Evolutionary conservation across 2,329 filamentous ascomycete species (phyloP).

Genomic region (Colletotrichum ledebouriae): DNA sequence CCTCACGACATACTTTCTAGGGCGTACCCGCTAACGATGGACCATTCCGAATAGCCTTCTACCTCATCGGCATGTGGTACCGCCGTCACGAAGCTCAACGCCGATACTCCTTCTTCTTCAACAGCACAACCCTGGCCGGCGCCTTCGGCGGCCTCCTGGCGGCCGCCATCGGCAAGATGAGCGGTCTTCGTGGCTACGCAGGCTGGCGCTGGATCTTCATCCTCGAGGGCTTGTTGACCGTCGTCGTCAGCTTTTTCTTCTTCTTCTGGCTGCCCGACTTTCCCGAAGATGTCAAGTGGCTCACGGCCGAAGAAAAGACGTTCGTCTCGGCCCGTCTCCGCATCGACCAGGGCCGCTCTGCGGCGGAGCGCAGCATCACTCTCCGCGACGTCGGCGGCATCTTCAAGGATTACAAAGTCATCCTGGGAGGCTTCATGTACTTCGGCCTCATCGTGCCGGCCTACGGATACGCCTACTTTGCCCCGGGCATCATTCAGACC

Average conservation of each 20-base stretch:
- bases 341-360: slow-evolving; percentile 77
- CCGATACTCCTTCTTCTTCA: slow-evolving; percentile 95
- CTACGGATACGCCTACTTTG: slow-evolving; percentile 84
- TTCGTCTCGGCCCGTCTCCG: slow-evolving; percentile 77
- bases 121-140: slow-evolving; percentile 71
- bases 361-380: slow-evolving; percentile 72
- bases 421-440: slow-evolving; percentile 84
- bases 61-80: slow-evolving; percentile 91
- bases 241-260: slow-evolving; percentile 71
- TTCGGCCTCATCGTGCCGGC: slow-evolving; percentile 83
- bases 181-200: slow-evolving; percentile 73
- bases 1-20: background rate
- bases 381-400: slow-evolving; percentile 70
- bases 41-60: slow-evolving; percentile 59
- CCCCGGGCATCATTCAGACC: slow-evolving; percentile 77
- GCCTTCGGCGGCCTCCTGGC: slow-evolving; percentile 47
- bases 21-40: background rate
- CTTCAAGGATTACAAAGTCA: slow-evolving; percentile 81
- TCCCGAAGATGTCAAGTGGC: slow-evolving; percentile 80
- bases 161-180: slow-evolving; percentile 76
- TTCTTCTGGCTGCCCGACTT: slow-evolving; percentile 81
- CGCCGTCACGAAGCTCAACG: slow-evolving; percentile 88
- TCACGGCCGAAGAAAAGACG: slow-evolving; percentile 75
- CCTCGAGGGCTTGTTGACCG: slow-evolving; percentile 77
- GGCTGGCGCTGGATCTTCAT: slow-evolving; percentile 91